Percentiles rank a stretch among this genome's conserved stretches.
Conservation (phyloP, 176 grass and related monocot species). For the Phoenix roebelenii region DNA sequence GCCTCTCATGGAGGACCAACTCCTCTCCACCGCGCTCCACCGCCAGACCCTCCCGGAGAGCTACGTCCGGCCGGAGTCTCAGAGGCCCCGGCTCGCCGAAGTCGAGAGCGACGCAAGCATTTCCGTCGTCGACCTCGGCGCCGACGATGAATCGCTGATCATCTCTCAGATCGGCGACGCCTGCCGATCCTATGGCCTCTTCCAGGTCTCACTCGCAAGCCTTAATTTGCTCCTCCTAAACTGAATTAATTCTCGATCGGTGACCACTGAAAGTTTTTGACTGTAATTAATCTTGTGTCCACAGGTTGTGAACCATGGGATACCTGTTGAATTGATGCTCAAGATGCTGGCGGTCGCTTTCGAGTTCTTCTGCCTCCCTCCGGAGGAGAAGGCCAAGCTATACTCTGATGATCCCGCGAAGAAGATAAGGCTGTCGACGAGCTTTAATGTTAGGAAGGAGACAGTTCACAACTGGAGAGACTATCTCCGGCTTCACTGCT, state of each 20-base stretch:
- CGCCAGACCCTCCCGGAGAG: slow-evolving; percentile 29
- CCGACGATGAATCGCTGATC: slow-evolving; percentile 15
- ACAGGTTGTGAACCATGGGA: slow-evolving; percentile 66
- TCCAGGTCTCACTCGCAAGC: slow-evolving; percentile 32
- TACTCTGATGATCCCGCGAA: slow-evolving; percentile 5
- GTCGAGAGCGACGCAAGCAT: slow-evolving; percentile 46
- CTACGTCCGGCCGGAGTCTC: slow-evolving; percentile 48
- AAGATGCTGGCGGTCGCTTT: slow-evolving; percentile 24
- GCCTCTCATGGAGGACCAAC: slow-evolving; percentile 37
- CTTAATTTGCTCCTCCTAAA: not conserved
- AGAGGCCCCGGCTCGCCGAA: slow-evolving; percentile 48
- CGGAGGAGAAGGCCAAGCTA: slow-evolving; percentile 39
- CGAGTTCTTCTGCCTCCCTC: slow-evolving; percentile 61
- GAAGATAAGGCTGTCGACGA: slow-evolving; percentile 1
- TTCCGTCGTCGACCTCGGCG: slow-evolving; percentile 56
- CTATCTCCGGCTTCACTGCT: slow-evolving; percentile 8
- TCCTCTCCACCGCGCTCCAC: slow-evolving; percentile 45
- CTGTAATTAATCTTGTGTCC: no score
- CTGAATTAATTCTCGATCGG: not conserved
- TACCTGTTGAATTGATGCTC: slow-evolving; percentile 20
- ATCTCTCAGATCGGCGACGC: slow-evolving; percentile 36
- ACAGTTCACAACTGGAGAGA: slow-evolving; percentile 11
- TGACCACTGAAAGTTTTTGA: not conserved
- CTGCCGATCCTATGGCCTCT: slow-evolving; percentile 55
- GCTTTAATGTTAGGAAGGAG: slow-evolving; percentile 12